These are phyloP conservation scores for Metschnikowia peoriensis DNA, from an alignment of 805 yeast genomes.

Conservation along the genomic window DNA sequence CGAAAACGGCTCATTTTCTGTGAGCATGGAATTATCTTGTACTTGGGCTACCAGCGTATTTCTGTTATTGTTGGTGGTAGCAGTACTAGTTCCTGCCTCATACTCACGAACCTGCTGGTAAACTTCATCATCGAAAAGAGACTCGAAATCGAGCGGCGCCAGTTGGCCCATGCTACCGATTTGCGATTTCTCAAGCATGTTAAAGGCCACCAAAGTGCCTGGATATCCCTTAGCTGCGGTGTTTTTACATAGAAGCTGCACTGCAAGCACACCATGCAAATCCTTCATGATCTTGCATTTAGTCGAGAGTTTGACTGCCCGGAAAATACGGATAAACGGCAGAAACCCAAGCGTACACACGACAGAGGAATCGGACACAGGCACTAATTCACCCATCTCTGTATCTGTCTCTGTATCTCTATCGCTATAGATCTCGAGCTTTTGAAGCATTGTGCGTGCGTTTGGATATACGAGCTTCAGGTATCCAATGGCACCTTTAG, in stretches of 20 bases:
- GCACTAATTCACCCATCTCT: slow-evolving; percentile 7
- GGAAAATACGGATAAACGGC: slow-evolving; percentile 32
- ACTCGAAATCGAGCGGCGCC: slow-evolving; percentile 16
- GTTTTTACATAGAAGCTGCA: slow-evolving; percentile 40
- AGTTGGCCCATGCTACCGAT: slow-evolving; percentile 15
- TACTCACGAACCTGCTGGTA: slow-evolving; percentile 25
- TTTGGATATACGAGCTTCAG: slow-evolving; percentile 67
- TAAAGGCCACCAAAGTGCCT: slow-evolving; percentile 40
- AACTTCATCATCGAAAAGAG: slow-evolving; percentile 27
- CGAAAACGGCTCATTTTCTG: slow-evolving; percentile 9
- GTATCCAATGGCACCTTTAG: slow-evolving; percentile 71
- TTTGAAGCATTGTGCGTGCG: slow-evolving; percentile 60
- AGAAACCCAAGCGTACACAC: slow-evolving; percentile 33
- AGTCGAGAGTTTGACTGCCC: slow-evolving; percentile 36
- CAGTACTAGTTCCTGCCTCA: background rate
- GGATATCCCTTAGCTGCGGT: slow-evolving; percentile 25
- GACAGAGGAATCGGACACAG: slow-evolving; percentile 20
- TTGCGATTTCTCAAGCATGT: slow-evolving; percentile 34
- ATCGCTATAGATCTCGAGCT: slow-evolving; percentile 42
- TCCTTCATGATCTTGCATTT: slow-evolving; percentile 42
- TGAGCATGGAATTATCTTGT: background rate
- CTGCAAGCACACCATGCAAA: slow-evolving; percentile 31
- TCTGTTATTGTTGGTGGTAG: background rate
- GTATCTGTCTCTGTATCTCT: background rate
- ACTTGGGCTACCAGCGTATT: background rate